Evolutionary conservation across 176 grass and related monocot species (phyloP), one percentile per base, ranked within the genome.

Genomic region (Rhynchospora pubera): DNA sequence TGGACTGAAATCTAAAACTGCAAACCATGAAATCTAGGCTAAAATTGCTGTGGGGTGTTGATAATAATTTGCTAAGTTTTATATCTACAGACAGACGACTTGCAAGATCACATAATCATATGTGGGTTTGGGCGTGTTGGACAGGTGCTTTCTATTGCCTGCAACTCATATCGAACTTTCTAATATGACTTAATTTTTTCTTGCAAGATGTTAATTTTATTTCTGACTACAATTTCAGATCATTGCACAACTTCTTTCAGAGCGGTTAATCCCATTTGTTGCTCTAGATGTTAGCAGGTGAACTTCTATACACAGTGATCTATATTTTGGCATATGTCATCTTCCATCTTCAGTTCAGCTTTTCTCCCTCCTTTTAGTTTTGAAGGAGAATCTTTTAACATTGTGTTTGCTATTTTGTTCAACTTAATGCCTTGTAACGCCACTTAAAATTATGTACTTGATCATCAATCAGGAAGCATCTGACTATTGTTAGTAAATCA

Each of bases 71-170:
- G 62, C 82, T 62, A 85, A 87, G 76, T 87, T 56, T 24, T 90
- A 56, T 86, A 79, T 52, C 34, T 84, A 77, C 75, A 98, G 96
- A 99, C 96, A 43, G 96, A 99, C 71, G 96, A 99, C 80, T 89
- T 99, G 86, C 96, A 99, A 90, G 96, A 87, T 77, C 96, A 99
- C 85, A 99, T 99, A 85, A 99, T 99, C 66, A 93, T 99, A 72
- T 99, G 91, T 83, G 96, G 96, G 61, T 93, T 99, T 89, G 96
- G 96, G 79, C 96, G 96, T 84, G 91, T 95, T 89, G 96, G 96
- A 5, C 96, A 99, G 96, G 96, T 99, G 81, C 18, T 78, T 82
- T 74, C 83, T 24, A 24, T 77, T 19, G n/a, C 74, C 75, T 87
- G 72, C 48, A 80, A 79, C 68, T 89, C 47, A 72, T 62, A 13